Conservation (phyloP, 148 eudicot genomes). For the Vaccinium darrowii region DNA sequence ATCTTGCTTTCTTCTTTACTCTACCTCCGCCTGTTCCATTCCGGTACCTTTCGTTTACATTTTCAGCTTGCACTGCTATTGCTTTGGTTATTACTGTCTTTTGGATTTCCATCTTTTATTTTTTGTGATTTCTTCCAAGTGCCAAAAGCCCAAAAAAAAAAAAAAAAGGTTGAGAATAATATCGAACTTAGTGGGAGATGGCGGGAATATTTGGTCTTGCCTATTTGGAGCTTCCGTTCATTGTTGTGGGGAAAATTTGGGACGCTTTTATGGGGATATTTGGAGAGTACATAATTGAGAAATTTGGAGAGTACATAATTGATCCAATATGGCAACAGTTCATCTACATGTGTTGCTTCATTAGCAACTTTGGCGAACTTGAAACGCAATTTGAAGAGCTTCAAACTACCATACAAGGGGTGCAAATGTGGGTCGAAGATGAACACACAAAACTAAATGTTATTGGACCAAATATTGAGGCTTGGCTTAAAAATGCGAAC, state of each 20-base stretch:
- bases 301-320: neutral
- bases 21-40: neutral
- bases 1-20: neutral
- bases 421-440: conserved; percentile 16
- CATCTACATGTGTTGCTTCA: conserved; percentile 22
- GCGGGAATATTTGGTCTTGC: neutral
- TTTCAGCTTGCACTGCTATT: neutral
- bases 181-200: neutral
- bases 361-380: conserved; percentile 16
- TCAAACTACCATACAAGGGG: neutral
- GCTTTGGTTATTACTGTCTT: neutral
- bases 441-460: conserved; percentile 27
- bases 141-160: neutral
- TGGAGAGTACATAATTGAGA: no score
- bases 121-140: neutral
- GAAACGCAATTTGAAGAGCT: conserved; percentile 13
- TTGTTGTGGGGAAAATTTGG: neutral
- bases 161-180: neutral
- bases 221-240: neutral
- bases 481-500: neutral
- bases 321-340: conserved; percentile 14
- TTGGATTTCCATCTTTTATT: neutral
- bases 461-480: neutral
- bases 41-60: neutral
- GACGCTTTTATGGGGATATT: no score